These are phyloP conservation scores for Podila clonocystis DNA, from an alignment of 192 early-diverging fungal genomes.

Conservation along the genomic window DNA sequence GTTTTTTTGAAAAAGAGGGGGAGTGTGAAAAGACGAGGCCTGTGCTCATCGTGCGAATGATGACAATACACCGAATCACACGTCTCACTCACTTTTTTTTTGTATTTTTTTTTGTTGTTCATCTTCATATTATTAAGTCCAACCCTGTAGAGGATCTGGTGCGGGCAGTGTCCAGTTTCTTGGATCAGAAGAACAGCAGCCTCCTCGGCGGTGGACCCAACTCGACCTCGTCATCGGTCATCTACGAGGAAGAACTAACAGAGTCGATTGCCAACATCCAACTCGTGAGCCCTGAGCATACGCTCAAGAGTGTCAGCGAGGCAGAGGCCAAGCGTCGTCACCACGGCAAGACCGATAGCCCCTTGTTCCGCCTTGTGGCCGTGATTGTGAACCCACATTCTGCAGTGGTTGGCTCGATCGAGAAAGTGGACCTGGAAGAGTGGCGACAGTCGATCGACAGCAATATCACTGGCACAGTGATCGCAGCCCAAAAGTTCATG, in stretches of 20 bases:
- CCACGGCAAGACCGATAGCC: slow-evolving; percentile 20
- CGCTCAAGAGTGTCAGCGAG: slow-evolving; percentile 18
- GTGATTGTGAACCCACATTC: slow-evolving; percentile 33
- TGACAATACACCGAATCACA: background rate
- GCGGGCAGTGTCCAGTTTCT: slow-evolving; percentile 18
- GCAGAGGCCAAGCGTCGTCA: slow-evolving; percentile 22
- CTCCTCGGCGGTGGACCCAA: slow-evolving; percentile 14
- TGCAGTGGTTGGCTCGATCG: slow-evolving; percentile 16
- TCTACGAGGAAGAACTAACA: slow-evolving; percentile 32
- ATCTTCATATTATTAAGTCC: background rate
- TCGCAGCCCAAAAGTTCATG: slow-evolving; percentile 41
- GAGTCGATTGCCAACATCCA: slow-evolving; percentile 36
- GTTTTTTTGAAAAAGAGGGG: background rate
- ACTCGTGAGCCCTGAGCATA: slow-evolving; percentile 17
- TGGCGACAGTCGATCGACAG: slow-evolving; percentile 33
- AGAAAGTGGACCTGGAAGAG: slow-evolving; percentile 23
- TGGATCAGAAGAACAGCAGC: slow-evolving; percentile 31
- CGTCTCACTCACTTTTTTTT: background rate
- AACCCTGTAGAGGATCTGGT: slow-evolving; percentile 30
- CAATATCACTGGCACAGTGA: slow-evolving; percentile 38
- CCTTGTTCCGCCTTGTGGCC: slow-evolving; percentile 30
- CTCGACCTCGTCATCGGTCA: background rate
- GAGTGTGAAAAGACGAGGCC: too few relatives aligned
- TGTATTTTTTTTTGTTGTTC: background rate
- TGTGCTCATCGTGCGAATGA: too few relatives aligned